Evolutionary conservation across 495 filamentous ascomycete genomes (phyloP).

Genomic region (Pseudoneurospora amorphoporcata): DNA sequence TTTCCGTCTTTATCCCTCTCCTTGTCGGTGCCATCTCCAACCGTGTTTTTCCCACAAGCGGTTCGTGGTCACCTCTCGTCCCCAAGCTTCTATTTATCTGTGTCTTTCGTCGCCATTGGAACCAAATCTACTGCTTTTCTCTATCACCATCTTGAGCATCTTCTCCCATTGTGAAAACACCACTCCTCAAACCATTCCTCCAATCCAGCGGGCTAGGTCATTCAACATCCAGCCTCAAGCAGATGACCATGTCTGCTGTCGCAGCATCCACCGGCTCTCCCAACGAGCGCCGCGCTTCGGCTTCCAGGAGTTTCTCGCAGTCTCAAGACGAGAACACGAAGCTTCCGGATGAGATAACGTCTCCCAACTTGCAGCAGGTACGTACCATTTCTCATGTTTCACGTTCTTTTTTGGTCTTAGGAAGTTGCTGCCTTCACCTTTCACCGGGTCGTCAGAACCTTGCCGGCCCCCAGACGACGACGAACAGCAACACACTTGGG

Average conservation of each 20-base stretch:
- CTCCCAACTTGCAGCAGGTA: neutral
- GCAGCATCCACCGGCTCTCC: constrained; percentile 40
- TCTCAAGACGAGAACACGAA: constrained; percentile 35
- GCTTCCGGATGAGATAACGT: constrained; percentile 9
- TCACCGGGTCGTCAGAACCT: neutral
- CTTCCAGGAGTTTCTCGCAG: constrained; percentile 21
- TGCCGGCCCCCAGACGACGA: neutral
- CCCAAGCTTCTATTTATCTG: neutral
- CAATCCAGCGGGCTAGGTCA: neutral
- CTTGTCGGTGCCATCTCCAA: neutral
- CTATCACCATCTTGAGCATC: constrained; percentile 18
- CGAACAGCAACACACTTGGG: neutral
- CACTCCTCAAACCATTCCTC: constrained; percentile 1
- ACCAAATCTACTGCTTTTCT: constrained; percentile 16
- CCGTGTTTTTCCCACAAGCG: neutral
- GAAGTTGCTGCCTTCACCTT: neutral
- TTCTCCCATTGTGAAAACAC: constrained; percentile 11
- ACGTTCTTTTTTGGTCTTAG: neutral
- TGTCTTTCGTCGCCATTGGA: neutral
- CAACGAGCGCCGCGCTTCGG: constrained; percentile 26
- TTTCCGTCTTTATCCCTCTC: neutral
- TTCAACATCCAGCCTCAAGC: constrained; percentile 5
- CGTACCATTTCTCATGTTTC: neutral
- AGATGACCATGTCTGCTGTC: constrained; percentile 33
- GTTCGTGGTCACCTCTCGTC: neutral